A percentile compares a stretch with the other conserved stretches of the same genome.
Conservation (phyloP, 495 filamentous ascomycete genomes). For the Neurospora sp. region DNA sequence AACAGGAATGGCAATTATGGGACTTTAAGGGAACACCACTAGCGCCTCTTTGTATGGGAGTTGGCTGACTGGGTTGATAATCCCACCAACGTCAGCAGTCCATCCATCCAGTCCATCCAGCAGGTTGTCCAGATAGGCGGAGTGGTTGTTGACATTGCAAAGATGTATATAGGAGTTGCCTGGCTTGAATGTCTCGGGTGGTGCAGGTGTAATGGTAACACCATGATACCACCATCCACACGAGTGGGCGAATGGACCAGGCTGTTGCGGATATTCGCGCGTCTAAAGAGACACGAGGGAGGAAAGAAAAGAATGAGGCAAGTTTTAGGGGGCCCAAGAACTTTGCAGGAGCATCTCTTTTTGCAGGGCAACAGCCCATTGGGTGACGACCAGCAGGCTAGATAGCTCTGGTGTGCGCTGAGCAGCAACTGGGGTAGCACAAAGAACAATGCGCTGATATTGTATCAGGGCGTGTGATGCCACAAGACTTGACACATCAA, state of each 20-base stretch:
- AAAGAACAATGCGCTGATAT: conserved; percentile 16
- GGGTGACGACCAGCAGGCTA: conserved; percentile 16
- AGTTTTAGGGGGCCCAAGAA: not conserved
- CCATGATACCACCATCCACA: not conserved
- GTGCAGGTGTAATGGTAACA: not conserved
- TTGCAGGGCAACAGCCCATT: conserved; percentile 6
- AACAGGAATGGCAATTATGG: not conserved
- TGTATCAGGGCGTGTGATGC: conserved; percentile 13
- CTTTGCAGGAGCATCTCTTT: conserved; percentile 9
- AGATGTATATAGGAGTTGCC: not conserved
- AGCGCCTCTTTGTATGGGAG: not conserved
- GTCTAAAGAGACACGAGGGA: conserved; percentile 3
- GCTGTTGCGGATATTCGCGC: conserved; percentile 10
- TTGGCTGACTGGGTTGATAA: not conserved
- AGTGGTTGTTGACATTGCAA: not conserved
- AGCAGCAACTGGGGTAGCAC: conserved; percentile 15
- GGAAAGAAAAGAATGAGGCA: not conserved
- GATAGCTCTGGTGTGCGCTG: conserved; percentile 14
- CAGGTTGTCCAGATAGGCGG: not conserved
- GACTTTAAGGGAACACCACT: not conserved
- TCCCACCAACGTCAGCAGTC: not conserved
- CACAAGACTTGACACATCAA: conserved; percentile 1
- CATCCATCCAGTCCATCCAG: not conserved
- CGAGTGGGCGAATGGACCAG: not conserved
- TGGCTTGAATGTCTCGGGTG: not conserved